Evolutionary conservation across 1,284 basidiomycete species (phyloP).

Genomic region (Schizophyllum amplum): DNA sequence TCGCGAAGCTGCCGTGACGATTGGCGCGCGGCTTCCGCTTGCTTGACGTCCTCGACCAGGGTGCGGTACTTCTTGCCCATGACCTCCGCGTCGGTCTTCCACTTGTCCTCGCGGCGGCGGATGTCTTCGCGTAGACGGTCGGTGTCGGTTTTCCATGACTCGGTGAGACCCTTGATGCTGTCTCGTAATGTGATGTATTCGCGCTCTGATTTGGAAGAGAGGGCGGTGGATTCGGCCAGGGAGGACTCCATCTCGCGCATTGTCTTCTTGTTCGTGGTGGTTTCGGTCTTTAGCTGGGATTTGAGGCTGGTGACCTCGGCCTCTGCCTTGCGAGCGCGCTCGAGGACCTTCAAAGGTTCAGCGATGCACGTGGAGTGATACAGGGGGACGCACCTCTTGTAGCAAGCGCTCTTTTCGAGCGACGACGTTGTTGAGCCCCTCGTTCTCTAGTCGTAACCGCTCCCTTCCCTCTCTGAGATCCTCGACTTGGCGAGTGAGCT

Average conservation of each 20-base stretch:
- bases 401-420: slow-evolving; percentile 78
- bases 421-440: slow-evolving; percentile 78
- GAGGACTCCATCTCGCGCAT: slow-evolving; percentile 70
- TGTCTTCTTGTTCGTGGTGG: slow-evolving; percentile 60
- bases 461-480: slow-evolving; percentile 82
- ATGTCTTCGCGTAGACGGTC: slow-evolving; percentile 63
- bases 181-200: slow-evolving; percentile 74
- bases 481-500: slow-evolving; percentile 74
- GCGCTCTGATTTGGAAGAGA: slow-evolving; percentile 71
- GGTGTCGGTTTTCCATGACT: slow-evolving; percentile 62
- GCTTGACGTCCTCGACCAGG: slow-evolving; percentile 52
- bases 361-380: not conserved
- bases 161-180: slow-evolving; percentile 58
- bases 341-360: slow-evolving; percentile 47
- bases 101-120: slow-evolving; percentile 57
- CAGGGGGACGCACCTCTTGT: slow-evolving; percentile 51
- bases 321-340: slow-evolving; percentile 76
- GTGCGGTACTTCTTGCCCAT: slow-evolving; percentile 56
- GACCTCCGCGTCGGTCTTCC: slow-evolving; percentile 54
- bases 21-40: slow-evolving; percentile 35
- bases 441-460: slow-evolving; percentile 74
- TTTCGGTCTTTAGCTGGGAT: slow-evolving; percentile 64
- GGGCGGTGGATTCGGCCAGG: slow-evolving; percentile 59
- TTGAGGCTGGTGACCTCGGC: slow-evolving; percentile 60
- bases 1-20: slow-evolving; percentile 38